These are phyloP conservation scores for Arctostaphylos glauca DNA, from an alignment of 148 eudicot species.

Conservation along the genomic window DNA sequence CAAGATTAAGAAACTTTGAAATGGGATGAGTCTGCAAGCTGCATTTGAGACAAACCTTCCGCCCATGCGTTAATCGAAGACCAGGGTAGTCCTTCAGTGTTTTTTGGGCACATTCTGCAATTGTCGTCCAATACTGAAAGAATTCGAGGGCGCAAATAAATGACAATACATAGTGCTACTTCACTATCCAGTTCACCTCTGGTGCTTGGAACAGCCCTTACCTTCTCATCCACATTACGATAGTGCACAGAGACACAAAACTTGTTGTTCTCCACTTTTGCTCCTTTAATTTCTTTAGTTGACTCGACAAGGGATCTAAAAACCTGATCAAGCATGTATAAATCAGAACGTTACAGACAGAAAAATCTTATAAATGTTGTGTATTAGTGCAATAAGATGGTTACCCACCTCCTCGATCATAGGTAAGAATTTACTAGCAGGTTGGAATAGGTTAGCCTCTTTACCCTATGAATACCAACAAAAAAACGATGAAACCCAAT, in stretches of 20 bases:
- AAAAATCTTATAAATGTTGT: background rate
- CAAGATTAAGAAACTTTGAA: background rate
- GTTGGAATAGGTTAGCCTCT: conserved; percentile 85
- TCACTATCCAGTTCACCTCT: conserved; percentile 4
- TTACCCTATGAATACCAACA: conserved; percentile 53
- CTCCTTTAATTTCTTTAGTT: conserved; percentile 68
- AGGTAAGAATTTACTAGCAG: conserved; percentile 85
- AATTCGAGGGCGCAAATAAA: conserved; percentile 10
- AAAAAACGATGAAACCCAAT: background rate
- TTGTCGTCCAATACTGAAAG: conserved; percentile 61
- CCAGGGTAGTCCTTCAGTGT: conserved; percentile 64
- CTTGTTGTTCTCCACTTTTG: conserved; percentile 87
- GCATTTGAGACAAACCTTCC: conserved; percentile 47
- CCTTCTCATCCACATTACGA: conserved; percentile 95
- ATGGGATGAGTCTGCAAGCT: background rate
- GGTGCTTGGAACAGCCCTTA: conserved; percentile 13
- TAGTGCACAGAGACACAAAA: conserved; percentile 98
- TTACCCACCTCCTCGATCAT: conserved; percentile 80
- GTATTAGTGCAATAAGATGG: background rate
- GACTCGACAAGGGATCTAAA: conserved; percentile 62
- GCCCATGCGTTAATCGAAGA: conserved; percentile 80
- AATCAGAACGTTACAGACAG: background rate
- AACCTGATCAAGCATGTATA: conserved; percentile 45
- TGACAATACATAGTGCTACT: background rate
- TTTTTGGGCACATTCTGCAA: conserved; percentile 53